These are phyloP conservation scores for Myxozyma sirexii DNA, from an alignment of 805 yeast species.

Conservation along the genomic window DNA sequence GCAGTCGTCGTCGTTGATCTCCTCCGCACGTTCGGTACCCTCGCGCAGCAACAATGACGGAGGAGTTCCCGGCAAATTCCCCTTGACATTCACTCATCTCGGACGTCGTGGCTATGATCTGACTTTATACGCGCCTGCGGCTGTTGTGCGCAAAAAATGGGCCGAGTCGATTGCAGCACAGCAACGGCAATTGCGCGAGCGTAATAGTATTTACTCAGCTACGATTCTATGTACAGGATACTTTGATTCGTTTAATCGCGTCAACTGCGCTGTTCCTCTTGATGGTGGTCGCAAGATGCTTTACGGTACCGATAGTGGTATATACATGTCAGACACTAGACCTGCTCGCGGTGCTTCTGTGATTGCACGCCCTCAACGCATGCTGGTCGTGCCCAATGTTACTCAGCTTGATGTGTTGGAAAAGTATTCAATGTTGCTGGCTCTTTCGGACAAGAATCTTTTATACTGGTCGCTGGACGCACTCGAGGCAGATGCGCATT, in stretches of 20 bases:
- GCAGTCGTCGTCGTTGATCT: conserved; percentile 39
- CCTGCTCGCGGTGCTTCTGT: conserved; percentile 47
- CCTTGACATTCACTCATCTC: conserved; percentile 53
- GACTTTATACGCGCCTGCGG: conserved; percentile 47
- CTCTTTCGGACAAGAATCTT: conserved; percentile 78
- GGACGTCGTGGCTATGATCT: conserved; percentile 54
- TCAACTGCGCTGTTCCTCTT: conserved; percentile 89
- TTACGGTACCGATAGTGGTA: conserved; percentile 90
- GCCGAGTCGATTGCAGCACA: conserved; percentile 79
- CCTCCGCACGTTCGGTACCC: conserved; percentile 36
- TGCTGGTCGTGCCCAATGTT: conserved; percentile 73
- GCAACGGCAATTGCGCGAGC: conserved; percentile 68
- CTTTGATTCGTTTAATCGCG: conserved; percentile 72
- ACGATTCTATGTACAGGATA: conserved; percentile 73
- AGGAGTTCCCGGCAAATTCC: conserved; percentile 40
- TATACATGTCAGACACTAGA: conserved; percentile 75
- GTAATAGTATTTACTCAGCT: conserved; percentile 77
- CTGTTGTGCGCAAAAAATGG: conserved; percentile 71
- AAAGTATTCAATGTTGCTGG: conserved; percentile 80
- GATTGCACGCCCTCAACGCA: conserved; percentile 59
- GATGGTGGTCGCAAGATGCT: conserved; percentile 91
- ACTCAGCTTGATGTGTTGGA: conserved; percentile 90
- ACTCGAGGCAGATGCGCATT: conserved; percentile 41
- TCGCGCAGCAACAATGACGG: conserved; percentile 23
- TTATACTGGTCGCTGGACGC: conserved; percentile 79